phyloP scores from a whole-genome alignment of 2,329 filamentous ascomycete genomes.

The Remersonia thermophila region DNA sequence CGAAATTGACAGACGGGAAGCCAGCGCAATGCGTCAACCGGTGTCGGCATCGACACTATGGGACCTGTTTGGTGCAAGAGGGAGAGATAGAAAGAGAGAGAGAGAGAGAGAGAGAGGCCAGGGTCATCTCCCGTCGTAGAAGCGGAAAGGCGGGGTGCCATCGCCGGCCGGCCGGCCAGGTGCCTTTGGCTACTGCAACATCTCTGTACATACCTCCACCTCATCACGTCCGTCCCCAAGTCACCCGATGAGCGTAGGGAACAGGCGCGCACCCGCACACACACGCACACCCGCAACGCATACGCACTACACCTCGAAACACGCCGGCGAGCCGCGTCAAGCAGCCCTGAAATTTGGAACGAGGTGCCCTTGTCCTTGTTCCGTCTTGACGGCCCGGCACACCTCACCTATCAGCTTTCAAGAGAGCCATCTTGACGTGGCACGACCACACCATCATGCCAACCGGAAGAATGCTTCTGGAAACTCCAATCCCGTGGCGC shows the following conservation, averaged over 20 bases:
- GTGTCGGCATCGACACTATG: slow-evolving; percentile 12
- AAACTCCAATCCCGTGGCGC: slow-evolving; percentile 4
- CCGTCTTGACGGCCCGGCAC: slow-evolving; percentile 5
- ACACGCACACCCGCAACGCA: no score
- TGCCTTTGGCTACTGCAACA: no score
- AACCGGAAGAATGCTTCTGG: slow-evolving; percentile 11
- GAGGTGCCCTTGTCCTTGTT: not conserved
- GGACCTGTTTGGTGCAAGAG: not conserved
- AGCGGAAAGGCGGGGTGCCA: slow-evolving; percentile 9
- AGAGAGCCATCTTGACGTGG: not conserved
- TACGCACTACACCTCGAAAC: no score
- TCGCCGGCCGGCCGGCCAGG: no score
- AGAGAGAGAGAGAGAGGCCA: no score
- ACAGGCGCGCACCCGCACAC: no score
- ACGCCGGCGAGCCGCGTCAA: no score
- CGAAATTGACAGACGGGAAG: no score
- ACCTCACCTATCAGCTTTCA: slow-evolving; percentile 3
- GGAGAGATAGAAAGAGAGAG: not conserved
- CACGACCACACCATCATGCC: not conserved
- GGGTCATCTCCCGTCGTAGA: no score
- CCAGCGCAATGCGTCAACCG: slow-evolving; percentile 5
- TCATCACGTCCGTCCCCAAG: no score
- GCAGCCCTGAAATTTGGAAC: slow-evolving; percentile 5
- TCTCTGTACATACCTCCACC: no score
- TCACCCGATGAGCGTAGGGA: no score